Conservation (phyloP, 805 yeast genomes). For the Vanderwaltozyma yarrowii region DNA sequence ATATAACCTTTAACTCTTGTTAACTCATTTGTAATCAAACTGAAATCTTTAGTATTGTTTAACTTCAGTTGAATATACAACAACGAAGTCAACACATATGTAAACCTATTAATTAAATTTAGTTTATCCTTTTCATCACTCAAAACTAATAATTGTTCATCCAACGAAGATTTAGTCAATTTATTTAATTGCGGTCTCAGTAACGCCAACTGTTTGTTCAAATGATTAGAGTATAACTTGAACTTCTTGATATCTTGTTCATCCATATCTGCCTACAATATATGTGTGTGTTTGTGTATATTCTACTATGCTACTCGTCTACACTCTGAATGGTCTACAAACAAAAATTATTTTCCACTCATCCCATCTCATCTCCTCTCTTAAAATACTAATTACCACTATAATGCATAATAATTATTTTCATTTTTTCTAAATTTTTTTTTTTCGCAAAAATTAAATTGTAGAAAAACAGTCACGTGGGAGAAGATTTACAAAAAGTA, state of each 20-base stretch:
- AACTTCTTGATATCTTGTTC: slow-evolving; percentile 20
- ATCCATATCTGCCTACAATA: slow-evolving; percentile 3
- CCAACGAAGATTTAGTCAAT: slow-evolving; percentile 17
- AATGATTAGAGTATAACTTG: slow-evolving; percentile 19
- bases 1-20: slow-evolving; percentile 58
- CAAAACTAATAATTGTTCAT: slow-evolving; percentile 19
- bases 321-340: too few species aligned
- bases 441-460: too few species aligned
- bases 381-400: too few species aligned
- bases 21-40: slow-evolving; percentile 55
- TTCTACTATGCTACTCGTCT: too few species aligned
- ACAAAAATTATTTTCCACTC: not conserved
- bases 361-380: slow-evolving; percentile 1
- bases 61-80: slow-evolving; percentile 24
- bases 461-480: too few species aligned
- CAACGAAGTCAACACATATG: slow-evolving; percentile 23
- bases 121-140: slow-evolving; percentile 14
- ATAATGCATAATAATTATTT: too few species aligned
- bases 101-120: slow-evolving; percentile 18
- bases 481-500: too few species aligned
- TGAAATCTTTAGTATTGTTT: slow-evolving; percentile 15
- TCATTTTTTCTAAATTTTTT: too few species aligned
- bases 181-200: slow-evolving; percentile 14
- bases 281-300: not conserved
- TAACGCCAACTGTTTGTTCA: slow-evolving; percentile 14